Evolutionary conservation across 1,139 yeast genomes (phyloP).

Genomic region (Suhomyces kunorum): DNA sequence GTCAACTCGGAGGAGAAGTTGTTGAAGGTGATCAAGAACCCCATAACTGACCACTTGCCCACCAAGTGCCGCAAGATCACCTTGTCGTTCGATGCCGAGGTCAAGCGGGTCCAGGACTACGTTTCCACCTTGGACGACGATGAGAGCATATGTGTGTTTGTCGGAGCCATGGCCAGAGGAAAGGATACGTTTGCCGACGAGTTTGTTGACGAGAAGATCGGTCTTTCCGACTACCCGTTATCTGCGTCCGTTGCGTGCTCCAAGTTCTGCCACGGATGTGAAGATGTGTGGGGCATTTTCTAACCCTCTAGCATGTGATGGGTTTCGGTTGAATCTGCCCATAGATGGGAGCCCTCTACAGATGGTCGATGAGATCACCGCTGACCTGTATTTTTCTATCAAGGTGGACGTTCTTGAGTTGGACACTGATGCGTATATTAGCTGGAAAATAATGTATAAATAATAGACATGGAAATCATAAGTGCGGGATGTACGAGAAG

Average conservation of each 20-base stretch:
- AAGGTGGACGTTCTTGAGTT: neutral
- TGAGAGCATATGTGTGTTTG: constrained; percentile 95
- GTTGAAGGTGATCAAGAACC: constrained; percentile 91
- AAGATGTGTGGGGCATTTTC: constrained; percentile 90
- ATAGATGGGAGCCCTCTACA: too few relatives aligned
- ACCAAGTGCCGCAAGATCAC: constrained; percentile 94
- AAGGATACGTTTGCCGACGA: constrained; percentile 97
- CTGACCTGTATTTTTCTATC: neutral
- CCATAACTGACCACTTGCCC: constrained; percentile 94
- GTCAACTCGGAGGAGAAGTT: constrained; percentile 94
- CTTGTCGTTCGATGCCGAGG: constrained; percentile 89
- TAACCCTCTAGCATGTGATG: constrained; percentile 16
- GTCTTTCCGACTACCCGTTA: constrained; percentile 90
- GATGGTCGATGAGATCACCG: neutral
- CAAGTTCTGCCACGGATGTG: constrained; percentile 97
- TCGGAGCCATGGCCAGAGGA: constrained; percentile 99
- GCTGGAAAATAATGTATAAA: constrained; percentile 3
- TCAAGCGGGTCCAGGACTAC: constrained; percentile 85
- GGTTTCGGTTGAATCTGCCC: neutral
- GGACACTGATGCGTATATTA: neutral
- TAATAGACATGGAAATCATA: neutral
- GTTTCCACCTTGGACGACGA: constrained; percentile 77
- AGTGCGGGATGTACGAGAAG: neutral
- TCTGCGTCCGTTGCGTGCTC: constrained; percentile 98
- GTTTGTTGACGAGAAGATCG: constrained; percentile 92